Evolutionary conservation across 495 filamentous ascomycete genomes (phyloP).

Genomic region (Penicillium parvum): DNA sequence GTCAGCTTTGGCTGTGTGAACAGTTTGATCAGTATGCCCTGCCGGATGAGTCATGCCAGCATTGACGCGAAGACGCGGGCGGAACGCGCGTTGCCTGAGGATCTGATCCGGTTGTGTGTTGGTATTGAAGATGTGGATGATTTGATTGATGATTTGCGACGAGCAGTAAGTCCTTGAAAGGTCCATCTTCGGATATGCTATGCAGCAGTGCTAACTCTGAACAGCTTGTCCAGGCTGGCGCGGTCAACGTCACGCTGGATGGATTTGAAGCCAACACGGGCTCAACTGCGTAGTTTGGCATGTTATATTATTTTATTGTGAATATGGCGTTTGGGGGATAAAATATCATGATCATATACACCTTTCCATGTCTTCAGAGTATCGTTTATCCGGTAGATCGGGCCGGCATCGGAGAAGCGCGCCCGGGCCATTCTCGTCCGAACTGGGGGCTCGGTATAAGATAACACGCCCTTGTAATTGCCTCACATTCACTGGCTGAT

Average conservation of each 20-base stretch:
- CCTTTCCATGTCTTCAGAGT: too few species aligned
- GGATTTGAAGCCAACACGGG: slow-evolving; percentile 54
- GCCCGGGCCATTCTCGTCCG: slow-evolving; percentile 33
- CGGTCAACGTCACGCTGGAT: slow-evolving; percentile 77
- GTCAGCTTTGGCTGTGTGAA: slow-evolving; percentile 98
- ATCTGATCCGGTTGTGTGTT: slow-evolving; percentile 91
- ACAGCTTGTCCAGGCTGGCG: slow-evolving; percentile 89
- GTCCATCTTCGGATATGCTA: too few species aligned
- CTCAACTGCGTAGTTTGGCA: slow-evolving; percentile 1
- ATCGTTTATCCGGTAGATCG: slow-evolving; percentile 21
- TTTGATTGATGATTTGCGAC: slow-evolving; percentile 85
- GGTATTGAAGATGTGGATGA: slow-evolving; percentile 94
- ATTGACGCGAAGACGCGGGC: slow-evolving; percentile 90
- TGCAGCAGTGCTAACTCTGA: slow-evolving; percentile 18
- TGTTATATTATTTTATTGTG: slow-evolving; percentile 6
- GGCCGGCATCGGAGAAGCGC: slow-evolving; percentile 36
- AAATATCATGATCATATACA: slow-evolving; percentile 6
- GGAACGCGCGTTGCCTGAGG: slow-evolving; percentile 90
- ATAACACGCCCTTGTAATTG: slow-evolving; percentile 15
- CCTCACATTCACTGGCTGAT: slow-evolving; percentile 11
- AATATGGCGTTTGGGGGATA: slow-evolving; percentile 19
- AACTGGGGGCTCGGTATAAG: slow-evolving; percentile 7
- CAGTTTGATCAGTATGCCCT: slow-evolving; percentile 97
- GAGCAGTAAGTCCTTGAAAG: slow-evolving; percentile 64
- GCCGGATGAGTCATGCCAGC: slow-evolving; percentile 97